These are phyloP conservation scores for Meyerozyma athensensis DNA, from an alignment of 1,139 yeast species.

Conservation along the genomic window DNA sequence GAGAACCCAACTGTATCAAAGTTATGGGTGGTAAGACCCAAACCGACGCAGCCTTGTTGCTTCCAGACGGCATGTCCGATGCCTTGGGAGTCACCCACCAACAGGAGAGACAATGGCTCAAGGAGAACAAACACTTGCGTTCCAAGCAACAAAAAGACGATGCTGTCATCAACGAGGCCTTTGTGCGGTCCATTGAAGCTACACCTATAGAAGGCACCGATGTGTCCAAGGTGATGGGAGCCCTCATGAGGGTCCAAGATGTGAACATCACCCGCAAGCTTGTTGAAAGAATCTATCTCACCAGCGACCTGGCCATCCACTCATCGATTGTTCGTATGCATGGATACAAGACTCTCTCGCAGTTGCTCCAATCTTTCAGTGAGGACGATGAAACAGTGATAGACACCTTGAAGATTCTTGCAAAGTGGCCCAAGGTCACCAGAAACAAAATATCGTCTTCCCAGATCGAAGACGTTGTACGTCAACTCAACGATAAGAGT, in stretches of 20 bases:
- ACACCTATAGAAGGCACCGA: conserved; percentile 51
- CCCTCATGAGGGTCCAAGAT: conserved; percentile 74
- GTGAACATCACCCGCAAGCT: conserved; percentile 60
- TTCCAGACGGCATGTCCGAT: conserved; percentile 80
- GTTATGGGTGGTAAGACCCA: conserved; percentile 96
- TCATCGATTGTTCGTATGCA: conserved; percentile 68
- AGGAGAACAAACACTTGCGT: conserved; percentile 48
- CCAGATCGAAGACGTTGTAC: conserved; percentile 64
- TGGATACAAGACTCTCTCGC: conserved; percentile 78
- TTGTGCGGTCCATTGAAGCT: conserved; percentile 56
- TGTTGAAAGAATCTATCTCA: conserved; percentile 58
- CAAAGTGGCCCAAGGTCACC: conserved; percentile 76
- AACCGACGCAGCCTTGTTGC: conserved; percentile 78
- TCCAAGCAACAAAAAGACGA: conserved; percentile 52
- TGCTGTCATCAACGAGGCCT: conserved; percentile 55
- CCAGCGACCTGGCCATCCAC: conserved; percentile 53
- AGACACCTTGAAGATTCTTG: conserved; percentile 53
- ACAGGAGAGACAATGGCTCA: conserved; percentile 61
- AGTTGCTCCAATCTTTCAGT: conserved; percentile 37
- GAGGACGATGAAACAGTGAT: conserved; percentile 35
- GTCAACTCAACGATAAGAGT: conserved; percentile 33
- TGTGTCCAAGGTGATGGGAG: conserved; percentile 77
- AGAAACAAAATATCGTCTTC: conserved; percentile 78
- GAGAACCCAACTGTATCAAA: conserved; percentile 87
- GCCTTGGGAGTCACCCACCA: conserved; percentile 74